Evolutionary conservation across 768 basidiomycete species (phyloP).

Genomic region (Termitomyces sp.): DNA sequence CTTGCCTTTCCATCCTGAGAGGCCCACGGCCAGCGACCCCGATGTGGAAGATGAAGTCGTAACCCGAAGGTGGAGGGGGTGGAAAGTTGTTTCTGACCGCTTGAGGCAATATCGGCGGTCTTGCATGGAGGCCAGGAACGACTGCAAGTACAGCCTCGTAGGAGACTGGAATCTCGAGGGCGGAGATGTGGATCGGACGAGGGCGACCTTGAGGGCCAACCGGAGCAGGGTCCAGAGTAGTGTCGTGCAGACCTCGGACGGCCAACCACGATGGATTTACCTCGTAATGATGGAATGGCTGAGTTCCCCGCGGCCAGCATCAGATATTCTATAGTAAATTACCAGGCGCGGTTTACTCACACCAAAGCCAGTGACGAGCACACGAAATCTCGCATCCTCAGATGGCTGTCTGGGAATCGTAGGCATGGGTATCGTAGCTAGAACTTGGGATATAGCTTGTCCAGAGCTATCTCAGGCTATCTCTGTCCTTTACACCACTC

Average conservation of each 20-base stretch:
- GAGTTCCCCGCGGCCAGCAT: slow-evolving; percentile 15
- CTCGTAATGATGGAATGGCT: slow-evolving; percentile 53
- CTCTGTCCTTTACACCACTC: background rate
- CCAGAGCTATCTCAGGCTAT: background rate
- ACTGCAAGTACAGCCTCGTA: slow-evolving; percentile 52
- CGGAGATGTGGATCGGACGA: slow-evolving; percentile 54
- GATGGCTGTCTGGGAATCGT: slow-evolving; percentile 19
- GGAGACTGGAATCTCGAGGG: slow-evolving; percentile 50
- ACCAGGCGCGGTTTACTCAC: slow-evolving; percentile 28
- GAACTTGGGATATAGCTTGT: background rate
- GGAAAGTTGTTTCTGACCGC: slow-evolving; percentile 27
- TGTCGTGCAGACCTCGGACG: slow-evolving; percentile 56
- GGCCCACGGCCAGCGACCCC: slow-evolving; percentile 64
- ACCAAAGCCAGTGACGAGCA: slow-evolving; percentile 50
- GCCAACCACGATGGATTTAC: slow-evolving; percentile 74
- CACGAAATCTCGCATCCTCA: slow-evolving; percentile 32
- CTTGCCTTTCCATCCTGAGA: slow-evolving; percentile 56
- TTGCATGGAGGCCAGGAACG: slow-evolving; percentile 55
- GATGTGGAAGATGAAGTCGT: slow-evolving; percentile 68
- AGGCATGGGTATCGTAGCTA: slow-evolving; percentile 22
- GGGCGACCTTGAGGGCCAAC: slow-evolving; percentile 7
- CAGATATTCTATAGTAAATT: slow-evolving; percentile 6
- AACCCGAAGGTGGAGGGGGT: slow-evolving; percentile 42
- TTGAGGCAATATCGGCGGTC: slow-evolving; percentile 46
- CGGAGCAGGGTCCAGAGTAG: slow-evolving; percentile 33